Base-by-base conservation (phyloP, 2,329 filamentous ascomycete genomes). In the Pestalotiopsis sp. region DNA sequence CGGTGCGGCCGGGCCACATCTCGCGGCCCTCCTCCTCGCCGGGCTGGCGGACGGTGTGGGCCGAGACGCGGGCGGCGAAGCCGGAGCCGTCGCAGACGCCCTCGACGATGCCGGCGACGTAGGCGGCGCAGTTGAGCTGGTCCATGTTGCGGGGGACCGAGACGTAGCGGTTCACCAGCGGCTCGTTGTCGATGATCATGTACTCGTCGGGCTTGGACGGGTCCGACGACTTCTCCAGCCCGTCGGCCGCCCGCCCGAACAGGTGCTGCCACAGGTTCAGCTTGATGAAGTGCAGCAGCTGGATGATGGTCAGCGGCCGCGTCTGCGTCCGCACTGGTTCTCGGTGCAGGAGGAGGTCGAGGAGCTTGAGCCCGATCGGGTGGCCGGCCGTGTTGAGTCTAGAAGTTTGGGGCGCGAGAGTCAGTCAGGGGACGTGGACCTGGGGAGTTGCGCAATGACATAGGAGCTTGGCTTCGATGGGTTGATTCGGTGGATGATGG, bases 151-250 rank as follows among this genome's bases (percentile, higher is more conserved):
- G 92, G 17, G 96, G 96, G 66, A 98, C 92, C 75, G 91, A 94
- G 78, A 99, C 92, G 83, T 96, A 98, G 71, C 92, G 91, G 81
- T 98, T 98, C 52, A 98, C 95, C 65, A 98, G 86, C 25, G 96
- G 96, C 79, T 98, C 96, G 82, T 99, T 98, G 83, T 99, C 96
- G 75, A 95, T 93, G 75, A 99, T 96, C 95, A 99, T 98, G 85
- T 98, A 99, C 84, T 98, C 95, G 75, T 96, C 94, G 9, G 93
- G 91, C 66, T 94, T 95, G 66, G 91, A 89, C 9, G 93, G 91
- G 76, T 93, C 91, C 67, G 90, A 90, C 69, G 91, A 93, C 82
- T 96, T 95, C 83, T 99, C 96, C 69, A 99, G 90, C 20, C 94
- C 92, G 82, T 98, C 95, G 36, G 96, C 96, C 68, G 95, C 91